Evolutionary conservation across 352 stramenopile species (phyloP), one percentile per base, ranked within the genome.

Genomic region (Globisporangium recalcitrans): DNA sequence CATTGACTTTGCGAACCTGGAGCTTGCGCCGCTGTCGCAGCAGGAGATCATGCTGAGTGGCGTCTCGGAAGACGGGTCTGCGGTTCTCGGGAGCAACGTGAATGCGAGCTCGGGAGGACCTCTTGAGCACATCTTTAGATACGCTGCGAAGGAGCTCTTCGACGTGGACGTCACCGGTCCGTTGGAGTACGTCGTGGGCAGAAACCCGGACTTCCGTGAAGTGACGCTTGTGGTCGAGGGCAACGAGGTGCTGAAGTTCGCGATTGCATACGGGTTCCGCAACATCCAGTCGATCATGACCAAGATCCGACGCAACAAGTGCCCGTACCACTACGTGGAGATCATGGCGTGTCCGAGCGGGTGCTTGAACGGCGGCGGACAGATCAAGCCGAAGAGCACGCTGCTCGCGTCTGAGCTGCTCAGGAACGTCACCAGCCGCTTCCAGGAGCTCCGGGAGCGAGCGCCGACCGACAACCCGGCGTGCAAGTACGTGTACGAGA

Each of bases 331-430:
- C 75, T 99, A 98, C 75, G 90, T 99, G 11, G 97, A 99, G 79
- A 93, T 98, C 64, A 99, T 99, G 97, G 97, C 97, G 51, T 99
- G 97, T 65, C 97, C 97, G n/a, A 95, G 90, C 54, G 97, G 97
- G 7, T 99, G 97, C 65, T 70, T 98, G 40, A 99, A 99, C 70
- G 97, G 97, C 58, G 97, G 97, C 38, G 97, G 96, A 14, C 95
- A 98, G 75, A 91, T 96, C 68, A 90, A 85, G 62, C 80, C 85
- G 0, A 77, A 78, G 65, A 85, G 69, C 48, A 88, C 77, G 26
- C 59, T 88, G 24, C 58, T 83, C 51, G 69, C 81, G 0, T 75
- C 80, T 3, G 71, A 78, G 52, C 55, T 92, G 64, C 69, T 96
- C 22, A 67, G 74, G 0, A 86, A 77, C n/a, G 79, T 95, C 52